phyloP scores from a whole-genome alignment of 345 rosid species.

The Geranium brycei region DNA sequence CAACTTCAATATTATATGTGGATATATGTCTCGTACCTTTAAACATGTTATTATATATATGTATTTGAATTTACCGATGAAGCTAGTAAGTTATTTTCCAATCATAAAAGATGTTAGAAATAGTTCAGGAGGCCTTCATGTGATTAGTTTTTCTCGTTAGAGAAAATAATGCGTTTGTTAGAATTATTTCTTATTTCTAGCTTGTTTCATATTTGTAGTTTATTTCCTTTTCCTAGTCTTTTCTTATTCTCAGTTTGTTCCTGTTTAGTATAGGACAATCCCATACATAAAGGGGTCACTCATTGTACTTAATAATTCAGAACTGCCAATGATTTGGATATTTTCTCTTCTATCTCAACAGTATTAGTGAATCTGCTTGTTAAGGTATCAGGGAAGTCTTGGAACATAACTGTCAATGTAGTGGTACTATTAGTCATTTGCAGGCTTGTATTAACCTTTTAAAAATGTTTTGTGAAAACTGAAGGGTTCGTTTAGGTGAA shows the following conservation, averaged over 20 bases:
- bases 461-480: not conserved
- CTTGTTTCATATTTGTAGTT: too few relatives aligned
- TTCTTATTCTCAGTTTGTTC: too few relatives aligned
- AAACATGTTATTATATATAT: not conserved
- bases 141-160: not conserved
- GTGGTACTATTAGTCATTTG: not conserved
- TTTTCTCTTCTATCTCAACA: too few relatives aligned
- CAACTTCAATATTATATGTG: not conserved
- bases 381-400: not conserved
- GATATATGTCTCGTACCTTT: not conserved
- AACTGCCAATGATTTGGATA: too few relatives aligned
- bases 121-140: not conserved
- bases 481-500: not conserved
- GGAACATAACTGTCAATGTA: not conserved
- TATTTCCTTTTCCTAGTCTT: too few relatives aligned
- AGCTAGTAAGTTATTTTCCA: conserved; percentile 1
- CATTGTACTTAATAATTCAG: too few relatives aligned
- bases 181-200: too few relatives aligned
- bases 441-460: not conserved
- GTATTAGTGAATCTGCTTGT: not conserved
- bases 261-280: too few relatives aligned
- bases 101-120: conserved; percentile 1
- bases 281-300: too few relatives aligned
- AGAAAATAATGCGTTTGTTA: too few relatives aligned
- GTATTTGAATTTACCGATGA: not conserved